These are phyloP conservation scores for Jaminaea rosea DNA, from an alignment of 1,284 basidiomycete genomes.

Conservation along the genomic window DNA sequence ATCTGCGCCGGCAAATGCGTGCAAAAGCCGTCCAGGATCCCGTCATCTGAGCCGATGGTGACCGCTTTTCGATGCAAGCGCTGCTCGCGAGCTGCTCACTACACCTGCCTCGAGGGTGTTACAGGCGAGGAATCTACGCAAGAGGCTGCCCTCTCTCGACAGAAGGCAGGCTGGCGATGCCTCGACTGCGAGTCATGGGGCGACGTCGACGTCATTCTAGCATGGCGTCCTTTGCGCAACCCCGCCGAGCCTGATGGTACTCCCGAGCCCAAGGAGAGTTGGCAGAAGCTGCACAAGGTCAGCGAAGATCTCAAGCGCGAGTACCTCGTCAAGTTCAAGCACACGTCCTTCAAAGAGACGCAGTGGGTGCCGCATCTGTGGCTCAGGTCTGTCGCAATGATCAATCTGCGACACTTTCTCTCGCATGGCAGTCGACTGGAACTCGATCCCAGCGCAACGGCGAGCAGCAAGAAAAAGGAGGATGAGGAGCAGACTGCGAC, in stretches of 20 bases:
- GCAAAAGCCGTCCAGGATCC: conserved; percentile 3
- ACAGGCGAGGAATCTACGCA: neutral
- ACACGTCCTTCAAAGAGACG: conserved; percentile 20
- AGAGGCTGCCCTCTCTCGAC: conserved; percentile 4
- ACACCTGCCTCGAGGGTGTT: conserved; percentile 16
- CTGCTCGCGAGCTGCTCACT: conserved; percentile 24
- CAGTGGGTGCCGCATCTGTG: conserved; percentile 31
- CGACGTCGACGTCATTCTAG: conserved; percentile 20
- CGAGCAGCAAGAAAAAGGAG: too few species aligned
- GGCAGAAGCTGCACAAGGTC: conserved; percentile 6
- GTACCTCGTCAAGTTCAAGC: conserved; percentile 34
- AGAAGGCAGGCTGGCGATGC: conserved; percentile 16
- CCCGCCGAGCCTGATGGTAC: conserved; percentile 11
- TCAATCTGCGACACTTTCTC: conserved; percentile 13
- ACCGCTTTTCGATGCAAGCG: conserved; percentile 27
- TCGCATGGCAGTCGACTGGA: conserved; percentile 21
- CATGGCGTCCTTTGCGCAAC: conserved; percentile 22
- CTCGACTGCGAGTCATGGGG: conserved; percentile 21
- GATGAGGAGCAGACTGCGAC: neutral
- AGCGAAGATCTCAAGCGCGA: conserved; percentile 23
- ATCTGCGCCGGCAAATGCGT: conserved; percentile 16
- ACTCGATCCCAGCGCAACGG: conserved; percentile 16
- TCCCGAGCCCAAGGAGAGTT: conserved; percentile 12
- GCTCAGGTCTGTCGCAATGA: conserved; percentile 12
- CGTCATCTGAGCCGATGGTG: conserved; percentile 5